Percentiles rank a stretch among this genome's conserved stretches.
Evolutionary conservation across 306 rosid species (phyloP).

Genomic region (Begonia peltatifolia): DNA sequence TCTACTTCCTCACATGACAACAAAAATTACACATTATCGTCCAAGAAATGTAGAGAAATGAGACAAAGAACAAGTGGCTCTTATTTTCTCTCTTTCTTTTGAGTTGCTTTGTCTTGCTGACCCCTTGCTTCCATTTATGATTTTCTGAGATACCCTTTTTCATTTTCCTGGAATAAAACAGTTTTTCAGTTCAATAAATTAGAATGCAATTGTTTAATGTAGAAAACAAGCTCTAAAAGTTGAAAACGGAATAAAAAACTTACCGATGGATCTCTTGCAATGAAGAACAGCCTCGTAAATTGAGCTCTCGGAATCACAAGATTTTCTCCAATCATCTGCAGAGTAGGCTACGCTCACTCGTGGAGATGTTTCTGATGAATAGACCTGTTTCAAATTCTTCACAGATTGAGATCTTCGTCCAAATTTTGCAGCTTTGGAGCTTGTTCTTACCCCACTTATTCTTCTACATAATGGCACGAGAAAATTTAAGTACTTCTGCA

Average conservation of each 20-base stretch:
- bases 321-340: constrained; percentile 58
- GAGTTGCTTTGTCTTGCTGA: constrained; percentile 13
- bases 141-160: background rate
- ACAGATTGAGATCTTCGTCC: constrained; percentile 31
- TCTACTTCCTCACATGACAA: constrained; percentile 13
- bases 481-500: constrained; percentile 63
- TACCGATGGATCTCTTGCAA: constrained; percentile 95
- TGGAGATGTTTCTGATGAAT: constrained; percentile 49
- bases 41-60: constrained; percentile 16
- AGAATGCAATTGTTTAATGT: background rate
- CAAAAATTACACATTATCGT: constrained; percentile 14
- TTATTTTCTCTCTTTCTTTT: constrained; percentile 23
- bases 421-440: constrained; percentile 32
- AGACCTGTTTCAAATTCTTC: constrained; percentile 31
- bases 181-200: background rate
- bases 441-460: constrained; percentile 33
- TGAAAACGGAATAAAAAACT: constrained; percentile 1
- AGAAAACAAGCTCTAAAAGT: background rate
- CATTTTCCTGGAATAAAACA: constrained; percentile 1
- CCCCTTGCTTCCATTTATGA: background rate
- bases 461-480: constrained; percentile 50
- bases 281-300: constrained; percentile 96
- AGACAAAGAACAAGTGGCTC: constrained; percentile 48
- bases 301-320: constrained; percentile 93
- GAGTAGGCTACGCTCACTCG: constrained; percentile 52